A percentile compares a stretch with the other conserved stretches of the same genome.
phyloP scores from a whole-genome alignment of 805 yeast genomes.

The Wickerhamomyces bisporus region DNA sequence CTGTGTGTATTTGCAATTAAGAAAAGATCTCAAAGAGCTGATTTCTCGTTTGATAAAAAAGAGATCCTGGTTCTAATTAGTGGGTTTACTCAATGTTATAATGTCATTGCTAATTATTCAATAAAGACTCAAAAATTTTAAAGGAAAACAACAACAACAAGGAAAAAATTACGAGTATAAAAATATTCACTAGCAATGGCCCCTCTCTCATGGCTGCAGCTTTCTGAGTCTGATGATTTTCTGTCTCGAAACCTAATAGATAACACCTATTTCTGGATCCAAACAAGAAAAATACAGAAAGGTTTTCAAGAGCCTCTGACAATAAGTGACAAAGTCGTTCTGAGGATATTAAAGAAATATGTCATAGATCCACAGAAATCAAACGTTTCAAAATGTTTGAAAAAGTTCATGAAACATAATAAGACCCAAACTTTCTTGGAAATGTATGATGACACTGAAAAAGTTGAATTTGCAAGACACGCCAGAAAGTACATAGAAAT shows the following conservation, averaged over 20 bases:
- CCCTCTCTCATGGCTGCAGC: conserved; percentile 19
- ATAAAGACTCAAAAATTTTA: too few species aligned
- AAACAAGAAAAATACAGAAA: conserved; percentile 21
- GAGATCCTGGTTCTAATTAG: too few species aligned
- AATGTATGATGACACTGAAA: conserved; percentile 16
- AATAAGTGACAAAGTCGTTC: conserved; percentile 5
- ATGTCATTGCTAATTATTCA: too few species aligned
- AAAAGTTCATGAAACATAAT: conserved; percentile 21
- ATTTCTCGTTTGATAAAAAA: too few species aligned
- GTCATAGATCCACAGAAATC: conserved; percentile 11
- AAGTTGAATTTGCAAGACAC: conserved; percentile 32
- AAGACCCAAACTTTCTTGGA: conserved; percentile 24
- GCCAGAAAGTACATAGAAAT: conserved; percentile 31
- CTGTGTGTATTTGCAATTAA: too few species aligned
- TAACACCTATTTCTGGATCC: conserved; percentile 22
- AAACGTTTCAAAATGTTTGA: conserved; percentile 17
- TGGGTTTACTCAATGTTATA: too few species aligned
- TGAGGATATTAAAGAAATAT: conserved; percentile 8
- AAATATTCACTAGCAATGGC: neutral
- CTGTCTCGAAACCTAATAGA: conserved; percentile 25
- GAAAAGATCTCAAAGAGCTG: too few species aligned
- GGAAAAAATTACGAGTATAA: neutral
- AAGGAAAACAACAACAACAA: neutral
- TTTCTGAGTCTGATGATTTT: conserved; percentile 26
- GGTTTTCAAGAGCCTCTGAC: conserved; percentile 1